phyloP scores from a whole-genome alignment of 768 basidiomycete genomes.

The Mycena sanguinolenta region DNA sequence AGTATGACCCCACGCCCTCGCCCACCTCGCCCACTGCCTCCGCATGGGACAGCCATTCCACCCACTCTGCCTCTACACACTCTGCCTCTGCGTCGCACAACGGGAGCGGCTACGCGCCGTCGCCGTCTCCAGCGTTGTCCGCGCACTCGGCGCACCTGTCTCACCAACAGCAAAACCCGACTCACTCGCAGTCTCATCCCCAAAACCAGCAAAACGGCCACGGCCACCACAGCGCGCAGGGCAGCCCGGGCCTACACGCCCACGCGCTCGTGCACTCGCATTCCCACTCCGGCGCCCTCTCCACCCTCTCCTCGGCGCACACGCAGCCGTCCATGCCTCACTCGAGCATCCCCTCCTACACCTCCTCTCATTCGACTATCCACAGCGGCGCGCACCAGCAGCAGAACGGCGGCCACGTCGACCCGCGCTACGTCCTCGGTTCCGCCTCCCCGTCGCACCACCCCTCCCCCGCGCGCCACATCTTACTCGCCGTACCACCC shows the following conservation, averaged over 20 bases:
- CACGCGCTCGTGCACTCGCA: slow-evolving; percentile 4
- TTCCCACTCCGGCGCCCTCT: background rate
- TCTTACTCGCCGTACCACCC: no score
- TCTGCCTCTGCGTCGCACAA: no score
- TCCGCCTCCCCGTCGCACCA: background rate
- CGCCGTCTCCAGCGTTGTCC: background rate
- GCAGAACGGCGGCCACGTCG: slow-evolving; percentile 18
- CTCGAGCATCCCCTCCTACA: no score
- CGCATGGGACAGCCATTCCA: background rate
- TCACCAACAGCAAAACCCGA: background rate
- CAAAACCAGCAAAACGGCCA: no score
- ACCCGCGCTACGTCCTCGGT: slow-evolving; percentile 28
- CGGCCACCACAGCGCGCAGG: no score
- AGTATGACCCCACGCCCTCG: slow-evolving; percentile 26
- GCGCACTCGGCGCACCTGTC: background rate
- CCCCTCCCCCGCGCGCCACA: background rate
- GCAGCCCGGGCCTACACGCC: background rate
- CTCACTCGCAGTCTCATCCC: background rate
- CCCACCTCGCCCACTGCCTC: background rate
- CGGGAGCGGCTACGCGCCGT: no score
- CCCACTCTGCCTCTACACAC: background rate
- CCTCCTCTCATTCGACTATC: no score
- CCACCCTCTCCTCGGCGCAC: background rate
- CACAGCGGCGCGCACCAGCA: no score
- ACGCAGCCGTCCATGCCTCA: no score